Evolutionary conservation across 2,329 filamentous ascomycete genomes (phyloP), one percentile per base, ranked within the genome.

Genomic region (Moelleriella libera): DNA sequence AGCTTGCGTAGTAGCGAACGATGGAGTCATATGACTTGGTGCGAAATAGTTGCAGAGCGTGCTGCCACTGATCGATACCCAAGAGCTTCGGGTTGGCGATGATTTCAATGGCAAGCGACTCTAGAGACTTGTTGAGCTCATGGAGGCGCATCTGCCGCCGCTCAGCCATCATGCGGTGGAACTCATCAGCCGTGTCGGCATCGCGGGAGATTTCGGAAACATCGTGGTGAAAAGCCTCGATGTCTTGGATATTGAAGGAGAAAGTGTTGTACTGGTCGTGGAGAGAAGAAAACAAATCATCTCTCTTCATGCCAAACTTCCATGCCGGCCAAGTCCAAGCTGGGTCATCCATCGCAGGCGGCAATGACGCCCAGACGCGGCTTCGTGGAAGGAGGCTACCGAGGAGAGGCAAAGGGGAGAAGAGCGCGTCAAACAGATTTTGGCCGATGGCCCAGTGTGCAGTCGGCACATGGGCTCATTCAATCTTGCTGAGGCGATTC

Each of bases 251-350:
- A 43, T 70, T 65, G 46, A 71, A 72, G 45, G 71, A 63, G 47
- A 78, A 64, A 44, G 76, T 79, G 62, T 80, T 80, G 63, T 78
- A 80, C 58, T 73, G 70, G 53, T 77, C 71, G 55, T 79, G 74
- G 10, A 80, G 70, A 46, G 69, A 74, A 47, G 71, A 73, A 58
- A 72, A 72, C 61, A 79, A 71, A 56, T 78, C 75, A 48, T 72
- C 69, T 58, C 69, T 70, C 68, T 75, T 77, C 70, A 79, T 70
- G 57, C 74, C 75, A 66, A 79, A 80, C 61, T 79, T 79, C 75
- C 76, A 80, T 55, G 71, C 70, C 42, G 76, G 76, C 76, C 76
- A 80, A 54, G 68, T 65, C 58, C 62, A 66, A 53, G 61, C 66
- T 32, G 67, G 68, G 48, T 78, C 75, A 62, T 78, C 74, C 76